Evolutionary conservation across 148 eudicot species (phyloP), one percentile per base, ranked within the genome.

Genomic region (Limonium bicolor): DNA sequence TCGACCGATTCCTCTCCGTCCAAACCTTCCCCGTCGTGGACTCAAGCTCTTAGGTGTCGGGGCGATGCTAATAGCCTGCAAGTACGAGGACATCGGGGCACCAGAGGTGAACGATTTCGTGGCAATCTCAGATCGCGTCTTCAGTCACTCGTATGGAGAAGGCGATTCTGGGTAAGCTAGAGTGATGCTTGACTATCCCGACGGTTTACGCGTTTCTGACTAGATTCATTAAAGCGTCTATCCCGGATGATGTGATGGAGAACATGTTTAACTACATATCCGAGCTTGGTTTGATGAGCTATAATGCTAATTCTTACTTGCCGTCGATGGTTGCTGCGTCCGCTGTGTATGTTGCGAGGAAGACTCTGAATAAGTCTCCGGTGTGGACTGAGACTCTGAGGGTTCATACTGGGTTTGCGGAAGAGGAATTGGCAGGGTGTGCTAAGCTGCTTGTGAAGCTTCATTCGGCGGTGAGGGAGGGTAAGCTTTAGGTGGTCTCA

Each of bases 301-400:
- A 90, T 41, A 64, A 45, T 18, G 55, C 68, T 9, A 48, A 65
- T 18, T 55, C 63, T 3, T 65, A 54, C 51, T 51, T 64, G 25
- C 79, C 93, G 4, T 90, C 99, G 1, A 73, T 80, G 87, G 58
- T 90, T 48, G 93, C 95, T 46, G 99, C 95, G 50, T 66, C 95
- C 2, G 93, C 99, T 2, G 99, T 90, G 50, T 80, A 72, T 16
- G 85, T 76, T 7, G 93, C 99, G 32, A 67, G 95, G 1, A 61
- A 64, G 50, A 81, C 85, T 6, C 53, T 90, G 16, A 66, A 55
- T 56, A 77, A 68, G 62, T 59, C 45, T 25, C 93, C 95, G 1
- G 28, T 49, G 19, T 90, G 99, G 99, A 77, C 67, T n/a, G 87
- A 78, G 18, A 80, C 99, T 4, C 73, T 90, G 6, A 69, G 48